These are phyloP conservation scores for Taphrina confusa DNA, from an alignment of 1,139 yeast genomes.

Conservation along the genomic window DNA sequence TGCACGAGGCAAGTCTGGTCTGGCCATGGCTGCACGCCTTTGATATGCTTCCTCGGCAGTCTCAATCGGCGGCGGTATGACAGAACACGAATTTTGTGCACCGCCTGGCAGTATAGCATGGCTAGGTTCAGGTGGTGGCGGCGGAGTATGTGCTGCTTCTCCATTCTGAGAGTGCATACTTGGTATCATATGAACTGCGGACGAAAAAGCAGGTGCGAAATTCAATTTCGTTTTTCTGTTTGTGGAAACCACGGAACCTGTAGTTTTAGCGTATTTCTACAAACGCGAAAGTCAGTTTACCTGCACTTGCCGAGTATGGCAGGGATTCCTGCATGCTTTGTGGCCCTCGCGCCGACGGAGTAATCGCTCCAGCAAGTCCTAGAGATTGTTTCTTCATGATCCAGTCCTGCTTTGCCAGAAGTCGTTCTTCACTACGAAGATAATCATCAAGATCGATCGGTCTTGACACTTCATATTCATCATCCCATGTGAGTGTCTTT, in stretches of 20 bases:
- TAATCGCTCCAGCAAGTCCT: no score
- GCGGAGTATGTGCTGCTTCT: not conserved
- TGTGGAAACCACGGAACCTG: no score
- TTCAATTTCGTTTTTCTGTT: not conserved
- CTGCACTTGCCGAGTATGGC: no score
- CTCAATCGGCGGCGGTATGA: not conserved
- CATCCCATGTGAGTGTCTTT: constrained; percentile 10
- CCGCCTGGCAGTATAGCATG: no score
- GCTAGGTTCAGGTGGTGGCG: not conserved
- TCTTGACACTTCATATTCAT: constrained; percentile 15
- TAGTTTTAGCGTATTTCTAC: no score
- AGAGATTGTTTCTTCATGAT: not conserved
- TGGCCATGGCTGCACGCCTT: not conserved
- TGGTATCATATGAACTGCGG: not conserved
- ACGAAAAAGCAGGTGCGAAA: constrained; percentile 9
- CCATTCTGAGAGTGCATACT: not conserved
- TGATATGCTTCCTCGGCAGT: constrained; percentile 15
- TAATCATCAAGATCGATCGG: constrained; percentile 23
- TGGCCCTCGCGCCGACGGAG: no score
- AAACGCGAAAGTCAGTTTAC: no score
- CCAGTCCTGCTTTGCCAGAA: constrained; percentile 11
- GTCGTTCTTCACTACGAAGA: constrained; percentile 16
- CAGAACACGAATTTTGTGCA: no score
- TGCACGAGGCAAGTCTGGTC: no score
- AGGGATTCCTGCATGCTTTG: no score